These are phyloP conservation scores for Vinca minor DNA, from an alignment of 257 asterid genomes.

Conservation along the genomic window DNA sequence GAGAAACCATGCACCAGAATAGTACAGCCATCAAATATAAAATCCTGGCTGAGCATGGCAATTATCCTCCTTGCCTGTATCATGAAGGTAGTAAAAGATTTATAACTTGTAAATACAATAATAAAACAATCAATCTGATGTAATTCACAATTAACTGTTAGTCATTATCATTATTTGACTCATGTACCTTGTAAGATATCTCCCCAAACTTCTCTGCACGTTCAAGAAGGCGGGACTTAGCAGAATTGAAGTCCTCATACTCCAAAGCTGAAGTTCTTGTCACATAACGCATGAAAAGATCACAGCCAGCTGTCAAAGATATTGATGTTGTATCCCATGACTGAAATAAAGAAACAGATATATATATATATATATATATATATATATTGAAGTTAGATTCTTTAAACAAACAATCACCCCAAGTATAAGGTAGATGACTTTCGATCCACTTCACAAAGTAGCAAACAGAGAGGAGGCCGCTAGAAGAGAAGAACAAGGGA, in stretches of 20 bases:
- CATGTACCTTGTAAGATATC: constrained; percentile 66
- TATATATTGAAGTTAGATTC: neutral
- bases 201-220: constrained; percentile 96
- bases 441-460: neutral
- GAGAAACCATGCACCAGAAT: constrained; percentile 96
- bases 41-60: constrained; percentile 85
- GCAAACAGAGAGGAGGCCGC: neutral
- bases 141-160: neutral
- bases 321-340: constrained; percentile 95
- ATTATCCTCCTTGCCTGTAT: constrained; percentile 72
- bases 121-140: neutral
- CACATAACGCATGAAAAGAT: constrained; percentile 82
- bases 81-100: constrained; percentile 1
- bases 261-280: constrained; percentile 89
- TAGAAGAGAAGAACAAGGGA: neutral
- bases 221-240: constrained; percentile 76
- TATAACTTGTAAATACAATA: neutral
- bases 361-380: too few relatives aligned
- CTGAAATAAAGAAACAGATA: constrained; percentile 30
- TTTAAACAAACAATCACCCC: neutral
- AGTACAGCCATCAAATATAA: constrained; percentile 85
- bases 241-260: constrained; percentile 77
- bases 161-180: neutral
- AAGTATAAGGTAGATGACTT: neutral
- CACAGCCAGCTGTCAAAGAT: constrained; percentile 91